phyloP scores from a whole-genome alignment of 2,329 filamentous ascomycete species.

The Exserohilum rostratum region DNA sequence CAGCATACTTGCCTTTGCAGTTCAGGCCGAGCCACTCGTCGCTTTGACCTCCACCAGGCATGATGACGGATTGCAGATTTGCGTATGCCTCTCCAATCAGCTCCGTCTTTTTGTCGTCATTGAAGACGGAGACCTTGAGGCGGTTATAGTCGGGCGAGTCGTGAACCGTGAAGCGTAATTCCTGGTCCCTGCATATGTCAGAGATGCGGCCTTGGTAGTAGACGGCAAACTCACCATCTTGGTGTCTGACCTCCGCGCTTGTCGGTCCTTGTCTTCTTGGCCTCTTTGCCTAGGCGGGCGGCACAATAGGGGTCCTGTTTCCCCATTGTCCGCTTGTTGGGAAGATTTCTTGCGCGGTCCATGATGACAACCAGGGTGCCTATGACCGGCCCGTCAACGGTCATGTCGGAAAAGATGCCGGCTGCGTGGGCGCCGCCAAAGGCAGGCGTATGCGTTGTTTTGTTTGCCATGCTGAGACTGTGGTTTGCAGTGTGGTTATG shows the following conservation, averaged over 20 bases:
- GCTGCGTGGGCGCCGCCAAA: conserved; percentile 75
- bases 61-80: conserved; percentile 78
- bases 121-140: conserved; percentile 94
- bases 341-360: conserved; percentile 94
- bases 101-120: conserved; percentile 97
- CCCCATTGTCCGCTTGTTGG: conserved; percentile 95
- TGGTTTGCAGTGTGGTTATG: background rate
- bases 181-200: conserved; percentile 78
- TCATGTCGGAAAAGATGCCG: conserved; percentile 94
- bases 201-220: conserved; percentile 3
- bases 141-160: conserved; percentile 96
- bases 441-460: conserved; percentile 34
- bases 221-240: conserved; percentile 73
- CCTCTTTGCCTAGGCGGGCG: conserved; percentile 90
- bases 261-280: conserved; percentile 95
- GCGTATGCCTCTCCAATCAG: conserved; percentile 95
- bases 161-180: conserved; percentile 93
- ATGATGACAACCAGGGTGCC: conserved; percentile 91
- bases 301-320: conserved; percentile 99
- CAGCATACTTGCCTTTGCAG: conserved; percentile 93
- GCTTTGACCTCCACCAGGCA: conserved; percentile 86
- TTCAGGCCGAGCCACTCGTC: conserved; percentile 90
- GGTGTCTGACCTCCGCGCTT: conserved; percentile 94
- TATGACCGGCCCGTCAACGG: conserved; percentile 88
- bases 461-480: conserved; percentile 44